These are phyloP conservation scores for Verbascum thapsus DNA, from an alignment of 257 asterid species.

Conservation along the genomic window DNA sequence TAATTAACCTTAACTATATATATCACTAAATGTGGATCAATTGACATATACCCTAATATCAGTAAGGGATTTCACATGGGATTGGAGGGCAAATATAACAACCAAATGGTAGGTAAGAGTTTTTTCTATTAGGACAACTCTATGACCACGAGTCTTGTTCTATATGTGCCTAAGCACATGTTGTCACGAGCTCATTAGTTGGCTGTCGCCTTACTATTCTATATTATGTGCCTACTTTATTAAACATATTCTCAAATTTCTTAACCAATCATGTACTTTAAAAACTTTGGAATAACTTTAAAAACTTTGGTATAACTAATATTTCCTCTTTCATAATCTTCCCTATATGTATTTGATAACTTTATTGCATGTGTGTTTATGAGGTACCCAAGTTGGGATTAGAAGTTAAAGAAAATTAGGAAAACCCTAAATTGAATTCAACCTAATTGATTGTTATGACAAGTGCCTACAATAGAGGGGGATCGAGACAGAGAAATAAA, in stretches of 20 bases:
- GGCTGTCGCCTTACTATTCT: conserved; percentile 53
- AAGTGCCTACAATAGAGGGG: conserved; percentile 34
- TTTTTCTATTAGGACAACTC: conserved; percentile 57
- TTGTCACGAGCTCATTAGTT: conserved; percentile 50
- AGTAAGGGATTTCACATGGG: conserved; percentile 50
- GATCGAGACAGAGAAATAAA: conserved; percentile 30
- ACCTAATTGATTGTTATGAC: conserved; percentile 44
- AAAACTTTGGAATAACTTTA: too few species aligned
- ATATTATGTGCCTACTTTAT: conserved; percentile 43
- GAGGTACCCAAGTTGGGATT: conserved; percentile 33
- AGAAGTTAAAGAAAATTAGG: conserved; percentile 1
- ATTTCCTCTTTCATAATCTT: conserved; percentile 28
- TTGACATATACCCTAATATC: conserved; percentile 39
- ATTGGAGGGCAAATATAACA: conserved; percentile 26
- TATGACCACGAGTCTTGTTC: conserved; percentile 55
- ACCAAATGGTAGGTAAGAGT: conserved; percentile 62
- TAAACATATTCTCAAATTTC: conserved; percentile 24
- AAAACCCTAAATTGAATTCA: conserved; percentile 23
- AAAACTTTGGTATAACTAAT: conserved; percentile 15
- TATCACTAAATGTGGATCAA: conserved; percentile 50
- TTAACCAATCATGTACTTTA: conserved; percentile 30
- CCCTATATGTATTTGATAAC: conserved; percentile 12
- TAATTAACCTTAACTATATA: conserved; percentile 32
- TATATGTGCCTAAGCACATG: conserved; percentile 77
- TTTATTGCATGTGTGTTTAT: conserved; percentile 19